Conservation (phyloP, 2,329 filamentous ascomycete species). For the Clarireedia paspali region DNA sequence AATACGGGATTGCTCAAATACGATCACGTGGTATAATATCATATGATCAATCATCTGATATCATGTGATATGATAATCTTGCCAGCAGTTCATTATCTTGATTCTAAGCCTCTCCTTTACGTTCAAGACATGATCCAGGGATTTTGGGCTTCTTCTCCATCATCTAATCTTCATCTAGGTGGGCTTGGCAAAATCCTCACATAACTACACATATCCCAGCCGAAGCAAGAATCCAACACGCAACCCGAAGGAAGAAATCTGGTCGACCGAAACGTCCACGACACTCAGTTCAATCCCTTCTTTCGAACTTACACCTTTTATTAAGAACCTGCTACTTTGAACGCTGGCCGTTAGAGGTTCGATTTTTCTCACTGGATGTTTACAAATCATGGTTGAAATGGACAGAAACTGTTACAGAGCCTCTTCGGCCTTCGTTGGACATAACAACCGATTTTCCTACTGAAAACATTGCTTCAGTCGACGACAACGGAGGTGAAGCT, state of each 20-base stretch:
- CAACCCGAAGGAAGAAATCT: constrained; percentile 43
- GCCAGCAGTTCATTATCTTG: too few relatives aligned
- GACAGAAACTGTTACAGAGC: constrained; percentile 28
- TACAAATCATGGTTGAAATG: constrained; percentile 59
- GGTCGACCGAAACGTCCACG: constrained; percentile 49
- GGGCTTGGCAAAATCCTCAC: constrained; percentile 86
- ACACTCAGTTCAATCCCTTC: constrained; percentile 55
- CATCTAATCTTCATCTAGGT: constrained; percentile 44
- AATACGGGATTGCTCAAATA: neutral
- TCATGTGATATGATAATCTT: too few relatives aligned
- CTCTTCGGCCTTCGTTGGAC: constrained; percentile 17
- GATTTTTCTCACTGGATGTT: constrained; percentile 69
- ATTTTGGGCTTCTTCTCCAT: too few relatives aligned
- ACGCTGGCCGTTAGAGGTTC: constrained; percentile 73
- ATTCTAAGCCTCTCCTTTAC: neutral
- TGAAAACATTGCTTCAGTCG: too few relatives aligned
- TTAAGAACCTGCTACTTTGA: constrained; percentile 72
- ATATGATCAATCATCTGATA: too few relatives aligned
- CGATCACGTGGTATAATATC: neutral
- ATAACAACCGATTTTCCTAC: constrained; percentile 22
- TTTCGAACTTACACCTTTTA: constrained; percentile 77
- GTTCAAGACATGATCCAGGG: neutral
- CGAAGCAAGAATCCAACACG: constrained; percentile 48
- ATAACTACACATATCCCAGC: constrained; percentile 69
- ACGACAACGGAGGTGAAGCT: neutral